Conservation (phyloP, 2,329 filamentous ascomycete genomes). For the Apiospora sp. region DNA sequence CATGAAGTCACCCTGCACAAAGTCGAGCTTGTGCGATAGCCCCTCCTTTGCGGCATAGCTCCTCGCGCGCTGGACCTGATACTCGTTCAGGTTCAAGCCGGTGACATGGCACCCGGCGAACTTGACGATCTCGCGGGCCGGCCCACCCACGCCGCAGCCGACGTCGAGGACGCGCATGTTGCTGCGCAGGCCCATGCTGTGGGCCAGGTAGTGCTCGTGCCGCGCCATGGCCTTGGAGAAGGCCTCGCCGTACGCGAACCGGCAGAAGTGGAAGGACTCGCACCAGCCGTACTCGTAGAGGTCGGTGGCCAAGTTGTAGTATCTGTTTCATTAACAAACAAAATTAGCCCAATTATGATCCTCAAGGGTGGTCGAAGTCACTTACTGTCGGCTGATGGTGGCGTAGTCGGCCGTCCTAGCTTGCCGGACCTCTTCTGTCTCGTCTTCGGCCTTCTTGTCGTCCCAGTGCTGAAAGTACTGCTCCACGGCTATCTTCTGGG, state of each 20-base stretch:
- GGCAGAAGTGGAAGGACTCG: slow-evolving; percentile 80
- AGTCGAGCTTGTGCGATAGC: slow-evolving; percentile 69
- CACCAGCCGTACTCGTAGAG: slow-evolving; percentile 82
- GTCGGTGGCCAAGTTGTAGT: slow-evolving; percentile 78
- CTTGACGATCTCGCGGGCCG: slow-evolving; percentile 77
- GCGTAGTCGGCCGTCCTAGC: slow-evolving; percentile 74
- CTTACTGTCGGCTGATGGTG: slow-evolving; percentile 74
- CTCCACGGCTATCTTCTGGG: slow-evolving; percentile 73
- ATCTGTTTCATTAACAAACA: slow-evolving; percentile 57
- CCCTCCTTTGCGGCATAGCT: slow-evolving; percentile 72
- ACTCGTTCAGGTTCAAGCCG: slow-evolving; percentile 83
- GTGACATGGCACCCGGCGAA: slow-evolving; percentile 74
- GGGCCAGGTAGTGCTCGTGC: slow-evolving; percentile 80
- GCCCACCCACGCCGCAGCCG: slow-evolving; percentile 79
- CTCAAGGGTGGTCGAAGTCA: slow-evolving; percentile 27
- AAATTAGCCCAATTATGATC: background rate
- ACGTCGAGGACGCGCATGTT: slow-evolving; percentile 77
- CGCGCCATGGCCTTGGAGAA: slow-evolving; percentile 77
- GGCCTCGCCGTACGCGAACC: slow-evolving; percentile 73
- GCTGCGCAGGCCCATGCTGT: slow-evolving; percentile 71
- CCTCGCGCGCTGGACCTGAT: slow-evolving; percentile 78
- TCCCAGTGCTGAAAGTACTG: slow-evolving; percentile 86
- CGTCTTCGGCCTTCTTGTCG: slow-evolving; percentile 69
- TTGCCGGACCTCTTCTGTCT: slow-evolving; percentile 67
- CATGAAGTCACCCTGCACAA: slow-evolving; percentile 82